Evolutionary conservation across 768 basidiomycete species (phyloP).

Genomic region (Tricholoma sp.): DNA sequence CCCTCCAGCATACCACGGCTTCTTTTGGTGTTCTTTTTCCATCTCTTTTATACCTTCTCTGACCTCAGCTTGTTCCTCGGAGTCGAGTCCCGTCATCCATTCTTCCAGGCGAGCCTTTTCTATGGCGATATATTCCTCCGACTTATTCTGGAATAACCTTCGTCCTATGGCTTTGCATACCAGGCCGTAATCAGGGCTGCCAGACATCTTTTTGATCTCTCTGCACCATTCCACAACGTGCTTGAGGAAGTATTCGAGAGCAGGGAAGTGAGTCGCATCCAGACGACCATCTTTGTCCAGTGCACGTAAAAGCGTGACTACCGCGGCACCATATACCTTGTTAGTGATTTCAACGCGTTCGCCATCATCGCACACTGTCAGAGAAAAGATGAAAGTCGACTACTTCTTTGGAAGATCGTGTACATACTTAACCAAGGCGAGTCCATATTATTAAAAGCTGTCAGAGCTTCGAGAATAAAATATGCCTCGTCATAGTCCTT

Average conservation of each 20-base stretch:
- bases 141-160: slow-evolving; percentile 25
- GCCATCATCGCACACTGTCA: slow-evolving; percentile 29
- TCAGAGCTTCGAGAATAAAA: slow-evolving; percentile 27
- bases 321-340: slow-evolving; percentile 29
- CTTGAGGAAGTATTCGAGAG: slow-evolving; percentile 28
- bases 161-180: slow-evolving; percentile 32
- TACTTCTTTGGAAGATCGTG: neutral
- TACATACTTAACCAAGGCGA: slow-evolving; percentile 27
- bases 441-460: slow-evolving; percentile 27
- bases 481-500: slow-evolving; percentile 30
- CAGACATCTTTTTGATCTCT: slow-evolving; percentile 16
- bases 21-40: slow-evolving; percentile 13
- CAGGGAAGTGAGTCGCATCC: slow-evolving; percentile 24
- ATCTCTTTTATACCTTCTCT: slow-evolving; percentile 15
- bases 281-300: slow-evolving; percentile 26
- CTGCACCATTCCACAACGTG: slow-evolving; percentile 22
- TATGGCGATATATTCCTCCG: slow-evolving; percentile 20
- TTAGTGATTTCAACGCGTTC: slow-evolving; percentile 26
- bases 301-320: slow-evolving; percentile 28
- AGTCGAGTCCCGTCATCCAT: slow-evolving; percentile 22
- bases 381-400: neutral
- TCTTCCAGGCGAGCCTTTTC: slow-evolving; percentile 28
- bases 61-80: slow-evolving; percentile 17
- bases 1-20: slow-evolving; percentile 27
- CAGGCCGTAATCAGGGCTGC: slow-evolving; percentile 19